Base-by-base conservation (phyloP, 345 rosid genomes). In the Pseudoturritis turrita region DNA sequence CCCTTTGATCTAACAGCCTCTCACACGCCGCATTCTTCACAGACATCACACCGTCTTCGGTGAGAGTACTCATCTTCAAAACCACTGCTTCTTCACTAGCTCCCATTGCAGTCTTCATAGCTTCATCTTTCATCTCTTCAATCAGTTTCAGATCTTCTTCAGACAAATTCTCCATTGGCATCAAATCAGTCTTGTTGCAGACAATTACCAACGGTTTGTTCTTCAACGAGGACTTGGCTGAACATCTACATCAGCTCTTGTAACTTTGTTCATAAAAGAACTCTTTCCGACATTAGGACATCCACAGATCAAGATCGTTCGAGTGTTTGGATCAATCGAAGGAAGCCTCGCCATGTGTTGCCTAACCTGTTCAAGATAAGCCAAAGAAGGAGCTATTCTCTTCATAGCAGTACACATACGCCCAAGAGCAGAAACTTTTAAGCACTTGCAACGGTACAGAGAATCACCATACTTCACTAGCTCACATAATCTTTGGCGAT, bases 171-270 rank as follows among this genome's bases (percentile, higher is more conserved):
- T 91, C 95, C 80, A 91, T 53, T 18, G 98, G 89, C 89, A 85
- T 95, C 86, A 94, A 69, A 82, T 91, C 98, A 65, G 98, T 85
- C 89, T 94, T 94, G 81, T 91, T 89, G 84, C 97, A 91, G 61
- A 94, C 98, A 61, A 94, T 84, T 54, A 86, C 81, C 89, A 94
- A 72, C 1, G 98, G 98, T 46, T 91, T 94, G 78, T 94, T 94
- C 96, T 85, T 76, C 64, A 91, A 91, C 41, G 89, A 71, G 7
- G 97, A 83, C 72, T 94, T 89, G 96, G 88, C 58, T 89, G 89
- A 52, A 86, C 93, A 73, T 87, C 97, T 47, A 89, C 96, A 65
- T 89, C 86, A 17, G 96, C 90, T 79, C 92, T 81, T 0, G 96
- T 89, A 76, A 87, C 84, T 73, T 85, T 87, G 80, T 87, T 89